Evolutionary conservation across 768 basidiomycete species (phyloP), one percentile per base, ranked within the genome.

Genomic region (Leccinum disarticulatum): DNA sequence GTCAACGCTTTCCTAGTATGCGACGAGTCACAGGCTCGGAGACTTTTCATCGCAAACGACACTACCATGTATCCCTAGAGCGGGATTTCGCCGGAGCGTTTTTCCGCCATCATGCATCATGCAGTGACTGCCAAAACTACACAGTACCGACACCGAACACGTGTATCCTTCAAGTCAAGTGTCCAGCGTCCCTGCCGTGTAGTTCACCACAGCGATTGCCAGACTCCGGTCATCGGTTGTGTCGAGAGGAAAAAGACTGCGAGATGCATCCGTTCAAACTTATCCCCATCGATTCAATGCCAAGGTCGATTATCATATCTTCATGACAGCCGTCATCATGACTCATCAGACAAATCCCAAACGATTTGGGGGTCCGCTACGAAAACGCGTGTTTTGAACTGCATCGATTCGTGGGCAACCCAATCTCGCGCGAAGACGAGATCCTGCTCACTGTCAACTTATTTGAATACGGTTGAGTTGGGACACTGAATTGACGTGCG

Each of bases 391-490:
- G 43, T 52, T 46, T 47, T 54, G 53, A 62, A 61, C 62, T 22
- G 22, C 1, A 22, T 22, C 22, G 22, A 22, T 22, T 22, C 22
- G 22, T 22, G 22, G 49, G 48, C 63, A 52, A 35, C 56, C 47
- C 11, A 2, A 25, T 31, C 15, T 25, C 41, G 41, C 19, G 6
- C 46, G 54, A 43, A 31, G 27, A 50, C 1, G 28, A 11, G 11
- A 3, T 13, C 25, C 61, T 0, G 59, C 79, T 68, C 56, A 91
- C 90, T 25, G 88, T 81, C 30, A 91, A 70, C 68, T 90, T 91
- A 55, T 82, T 80, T 3, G 83, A 83, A 65, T 82, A 80, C 7
- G 80, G 78, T 87, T 80, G 57, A 93, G 81, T 58, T 91, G 81
- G 6, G 85, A 76, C n/a, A 83, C 70, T 15, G 88, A 88, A 10